Percentiles rank a stretch among this genome's conserved stretches.
Conservation (phyloP, 2,329 filamentous ascomycete genomes). For the Phialophora expanda region DNA sequence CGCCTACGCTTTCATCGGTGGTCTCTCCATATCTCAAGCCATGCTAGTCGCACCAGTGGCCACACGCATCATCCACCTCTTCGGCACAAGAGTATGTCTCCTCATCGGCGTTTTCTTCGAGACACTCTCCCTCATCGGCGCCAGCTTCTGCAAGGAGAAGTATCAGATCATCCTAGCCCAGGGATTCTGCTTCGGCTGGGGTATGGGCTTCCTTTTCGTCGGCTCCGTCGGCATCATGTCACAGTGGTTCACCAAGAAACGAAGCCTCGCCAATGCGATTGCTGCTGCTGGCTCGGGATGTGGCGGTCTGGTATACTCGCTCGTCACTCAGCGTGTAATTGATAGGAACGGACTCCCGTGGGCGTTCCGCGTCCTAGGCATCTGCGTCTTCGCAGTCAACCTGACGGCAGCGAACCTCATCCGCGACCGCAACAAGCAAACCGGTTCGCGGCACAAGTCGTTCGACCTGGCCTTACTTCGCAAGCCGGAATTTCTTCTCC, state of each 20-base stretch:
- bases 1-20: conserved; percentile 65
- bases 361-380: conserved; percentile 66
- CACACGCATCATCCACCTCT: conserved; percentile 59
- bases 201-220: conserved; percentile 67
- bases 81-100: conserved; percentile 60
- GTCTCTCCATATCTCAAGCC: conserved; percentile 63
- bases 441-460: conserved; percentile 57
- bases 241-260: conserved; percentile 65
- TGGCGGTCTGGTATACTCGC: conserved; percentile 64
- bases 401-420: conserved; percentile 60
- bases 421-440: conserved; percentile 62
- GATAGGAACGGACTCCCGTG: conserved; percentile 61
- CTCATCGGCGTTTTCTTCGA: conserved; percentile 59
- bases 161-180: conserved; percentile 68
- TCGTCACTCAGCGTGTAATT: conserved; percentile 64
- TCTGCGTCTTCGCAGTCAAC: conserved; percentile 61
- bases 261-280: conserved; percentile 66
- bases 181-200: conserved; percentile 66
- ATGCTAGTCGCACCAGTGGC: conserved; percentile 63
- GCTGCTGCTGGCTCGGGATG: conserved; percentile 63
- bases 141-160: conserved; percentile 61
- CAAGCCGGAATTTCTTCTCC: conserved; percentile 60
- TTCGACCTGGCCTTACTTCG: conserved; percentile 62
- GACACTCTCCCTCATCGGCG: conserved; percentile 60
- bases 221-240: conserved; percentile 61